Base-by-base conservation (phyloP, 805 yeast species). In the Saccharomycopsis malanga region DNA sequence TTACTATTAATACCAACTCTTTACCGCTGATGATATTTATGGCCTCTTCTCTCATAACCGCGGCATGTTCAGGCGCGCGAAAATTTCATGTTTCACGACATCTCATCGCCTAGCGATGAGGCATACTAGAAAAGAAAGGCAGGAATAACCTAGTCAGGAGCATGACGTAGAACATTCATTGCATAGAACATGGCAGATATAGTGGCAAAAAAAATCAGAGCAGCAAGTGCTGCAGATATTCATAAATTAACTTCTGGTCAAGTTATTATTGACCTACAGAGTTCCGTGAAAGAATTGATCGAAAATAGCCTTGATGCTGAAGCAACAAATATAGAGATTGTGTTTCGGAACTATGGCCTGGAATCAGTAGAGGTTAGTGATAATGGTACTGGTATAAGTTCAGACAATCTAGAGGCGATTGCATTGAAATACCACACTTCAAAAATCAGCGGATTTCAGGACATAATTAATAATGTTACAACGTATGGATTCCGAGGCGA, bases 211-310 rank as follows among this genome's bases (percentile, higher is more conserved):
- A n/a, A n/a, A n/a, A n/a, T 41, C 5, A 41, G 21, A 7, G 3
- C 21, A 10, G 29, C 49, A 5, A 27, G 18, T 15, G 24, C n/a
- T n/a, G 35, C 23, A 2, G 50, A 89, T 55, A 72, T 88, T 4
- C 86, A 84, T 54, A 70, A 73, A 50, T 77, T 91, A 48, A 87
- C 96, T 0, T 87, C 97, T 0, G 96, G 96, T 0, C 98, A 93
- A 61, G 98, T 93, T 12, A 84, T 93, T 10, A 75, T 81, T 4
- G 95, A 86, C 56, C 64, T 93, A 37, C 69, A 77, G 0, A 78
- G 91, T 0, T 83, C 86, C 0, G 79, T 83, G 25, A 91, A 91
- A 59, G 98, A 91, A 61, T 65, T 89, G 1, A 71, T 93, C 2
- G 98, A 91, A 57, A 91, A 91, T 60, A 68, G 93, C 25, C 66